Base-by-base conservation (phyloP, 257 asterid species). In the Craterostigma plantagineum region DNA sequence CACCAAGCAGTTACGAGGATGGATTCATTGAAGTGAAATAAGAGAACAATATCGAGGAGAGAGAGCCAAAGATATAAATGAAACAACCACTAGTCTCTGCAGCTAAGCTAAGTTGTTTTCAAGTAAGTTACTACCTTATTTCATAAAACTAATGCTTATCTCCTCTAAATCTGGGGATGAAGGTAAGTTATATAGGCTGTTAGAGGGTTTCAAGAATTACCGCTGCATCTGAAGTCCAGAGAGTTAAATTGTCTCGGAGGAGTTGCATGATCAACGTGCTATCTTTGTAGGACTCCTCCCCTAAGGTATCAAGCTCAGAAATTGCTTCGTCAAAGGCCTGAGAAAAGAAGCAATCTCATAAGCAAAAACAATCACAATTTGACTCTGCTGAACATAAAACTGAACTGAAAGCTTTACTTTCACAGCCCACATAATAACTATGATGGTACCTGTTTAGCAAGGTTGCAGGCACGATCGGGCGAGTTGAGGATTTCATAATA, bases 391-490 rank as follows among this genome's bases (percentile, higher is more conserved):
- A 23, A 23, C 2, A 2, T 23, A 23, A 23, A 23, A 23, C 30
- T 23, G 30, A n/a, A 23, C 30, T 23, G 30, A 23, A 23, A 2
- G 30, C 6, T 23, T 23, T 2, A 23, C 30, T 2, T 23, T 23
- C 2, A 23, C 30, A 23, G 6, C 6, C 30, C 30, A n/a, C 30
- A 23, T 23, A 23, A 23, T 23, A n/a, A n/a, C n/a, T n/a, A n/a
- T n/a, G n/a, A 23, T 23, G 6, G 30, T 57, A 73, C 81, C 77
- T 65, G 72, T 48, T 73, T 69, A 6, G 81, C 81, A 34, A 73
- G 81, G 48, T 51, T 67, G 53, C 81, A 73, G 41, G 81, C 81
- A 54, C 75, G 77, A 52, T 73, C 81, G 23, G 81, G 77, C 27
- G 77, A 61, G 54, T 58, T 65, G 10, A 73, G 75, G 55, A 73